These are phyloP conservation scores for Epichloe typhina DNA, from an alignment of 2,329 filamentous ascomycete species.

Conservation along the genomic window DNA sequence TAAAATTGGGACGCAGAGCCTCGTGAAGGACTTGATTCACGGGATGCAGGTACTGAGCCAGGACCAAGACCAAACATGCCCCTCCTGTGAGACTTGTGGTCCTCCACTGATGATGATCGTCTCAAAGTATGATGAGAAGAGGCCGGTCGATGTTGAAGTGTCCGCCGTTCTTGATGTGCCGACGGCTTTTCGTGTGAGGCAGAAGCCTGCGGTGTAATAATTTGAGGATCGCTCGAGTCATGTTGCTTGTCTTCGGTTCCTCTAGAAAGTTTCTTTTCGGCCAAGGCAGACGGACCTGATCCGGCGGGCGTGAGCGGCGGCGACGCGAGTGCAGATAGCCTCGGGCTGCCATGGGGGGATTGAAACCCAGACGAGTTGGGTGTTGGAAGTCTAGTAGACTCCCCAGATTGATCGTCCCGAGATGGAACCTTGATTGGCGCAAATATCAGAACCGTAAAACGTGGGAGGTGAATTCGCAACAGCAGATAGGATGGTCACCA, in stretches of 20 bases:
- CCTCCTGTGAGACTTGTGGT: slow-evolving; percentile 33
- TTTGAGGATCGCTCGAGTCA: slow-evolving; percentile 25
- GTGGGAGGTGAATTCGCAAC: not conserved
- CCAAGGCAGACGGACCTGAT: slow-evolving; percentile 34
- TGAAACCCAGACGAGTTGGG: slow-evolving; percentile 50
- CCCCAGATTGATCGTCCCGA: slow-evolving; percentile 43
- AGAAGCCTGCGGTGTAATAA: slow-evolving; percentile 59
- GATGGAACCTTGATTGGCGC: slow-evolving; percentile 36
- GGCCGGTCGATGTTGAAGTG: slow-evolving; percentile 27
- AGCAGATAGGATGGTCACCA: slow-evolving; percentile 2
- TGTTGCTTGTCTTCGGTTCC: slow-evolving; percentile 26
- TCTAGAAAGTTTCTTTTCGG: slow-evolving; percentile 16
- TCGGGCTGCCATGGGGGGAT: slow-evolving; percentile 53
- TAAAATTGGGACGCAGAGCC: slow-evolving; percentile 49
- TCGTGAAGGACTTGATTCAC: slow-evolving; percentile 53
- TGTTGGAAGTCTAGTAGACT: slow-evolving; percentile 50
- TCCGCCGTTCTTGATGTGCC: slow-evolving; percentile 26
- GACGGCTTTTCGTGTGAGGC: slow-evolving; percentile 38
- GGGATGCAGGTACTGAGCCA: slow-evolving; percentile 42
- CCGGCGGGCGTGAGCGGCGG: slow-evolving; percentile 81
- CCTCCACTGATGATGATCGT: slow-evolving; percentile 27
- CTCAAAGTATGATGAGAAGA: slow-evolving; percentile 30
- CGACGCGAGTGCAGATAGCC: slow-evolving; percentile 62
- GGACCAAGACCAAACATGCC: slow-evolving; percentile 40
- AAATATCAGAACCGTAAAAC: not conserved